phyloP scores from a whole-genome alignment of 495 filamentous ascomycete species.

The Collariella sp. region DNA sequence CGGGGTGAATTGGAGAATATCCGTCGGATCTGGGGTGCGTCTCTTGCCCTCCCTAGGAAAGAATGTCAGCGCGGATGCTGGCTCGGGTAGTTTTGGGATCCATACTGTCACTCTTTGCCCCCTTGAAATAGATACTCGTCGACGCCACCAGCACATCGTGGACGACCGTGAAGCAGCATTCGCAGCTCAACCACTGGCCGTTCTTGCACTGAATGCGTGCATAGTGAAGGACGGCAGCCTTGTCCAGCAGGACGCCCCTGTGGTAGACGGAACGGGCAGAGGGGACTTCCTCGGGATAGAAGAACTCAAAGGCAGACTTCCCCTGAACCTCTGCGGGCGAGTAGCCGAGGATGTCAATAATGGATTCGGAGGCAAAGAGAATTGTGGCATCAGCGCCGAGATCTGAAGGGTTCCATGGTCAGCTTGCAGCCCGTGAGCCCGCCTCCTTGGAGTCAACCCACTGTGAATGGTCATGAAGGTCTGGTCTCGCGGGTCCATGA shows the following conservation, averaged over 20 bases:
- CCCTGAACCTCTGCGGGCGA: conserved; percentile 65
- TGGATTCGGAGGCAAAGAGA: conserved; percentile 75
- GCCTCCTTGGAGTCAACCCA: conserved; percentile 35
- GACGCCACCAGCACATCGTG: conserved; percentile 81
- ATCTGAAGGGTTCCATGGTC: conserved; percentile 42
- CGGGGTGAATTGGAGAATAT: conserved; percentile 73
- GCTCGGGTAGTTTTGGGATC: not conserved
- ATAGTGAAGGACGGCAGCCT: conserved; percentile 77
- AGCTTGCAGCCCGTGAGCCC: not conserved
- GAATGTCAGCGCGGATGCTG: conserved; percentile 4
- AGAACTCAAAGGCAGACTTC: conserved; percentile 77
- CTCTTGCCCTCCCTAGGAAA: conserved; percentile 59
- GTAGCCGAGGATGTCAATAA: conserved; percentile 75
- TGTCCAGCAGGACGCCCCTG: conserved; percentile 68
- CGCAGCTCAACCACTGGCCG: conserved; percentile 71
- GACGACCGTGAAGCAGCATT: conserved; percentile 84
- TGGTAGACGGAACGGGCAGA: conserved; percentile 66
- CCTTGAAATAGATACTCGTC: conserved; percentile 68
- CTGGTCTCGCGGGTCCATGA: conserved; percentile 59
- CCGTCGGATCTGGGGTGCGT: conserved; percentile 68
- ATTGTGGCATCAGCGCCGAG: conserved; percentile 68
- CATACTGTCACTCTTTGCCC: conserved; percentile 64
- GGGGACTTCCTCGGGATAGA: conserved; percentile 72
- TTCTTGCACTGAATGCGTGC: conserved; percentile 59
- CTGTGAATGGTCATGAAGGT: conserved; percentile 94